Conservation (phyloP, 345 rosid species). For the Moringa oleifera region DNA sequence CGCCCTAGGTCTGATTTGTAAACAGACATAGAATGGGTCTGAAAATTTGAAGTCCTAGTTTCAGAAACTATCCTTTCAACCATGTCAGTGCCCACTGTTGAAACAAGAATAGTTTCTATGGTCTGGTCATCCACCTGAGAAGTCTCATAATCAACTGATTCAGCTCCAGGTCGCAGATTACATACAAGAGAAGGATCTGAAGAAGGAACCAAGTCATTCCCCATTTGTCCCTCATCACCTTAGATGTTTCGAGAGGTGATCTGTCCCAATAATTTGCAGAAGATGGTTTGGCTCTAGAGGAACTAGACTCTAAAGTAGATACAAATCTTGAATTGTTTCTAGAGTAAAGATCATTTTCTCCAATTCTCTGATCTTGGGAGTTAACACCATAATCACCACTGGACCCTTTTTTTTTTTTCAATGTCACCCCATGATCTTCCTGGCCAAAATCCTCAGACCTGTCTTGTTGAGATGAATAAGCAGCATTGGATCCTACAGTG, state of each 20-base stretch:
- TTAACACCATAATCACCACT: not conserved
- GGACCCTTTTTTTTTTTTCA: not conserved
- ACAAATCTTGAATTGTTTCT: conserved; percentile 4
- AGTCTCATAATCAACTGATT: not conserved
- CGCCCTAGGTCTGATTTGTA: conserved; percentile 9
- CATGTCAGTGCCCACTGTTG: conserved; percentile 6
- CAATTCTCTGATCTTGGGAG: not conserved
- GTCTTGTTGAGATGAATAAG: conserved; percentile 5
- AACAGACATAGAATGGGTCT: conserved; percentile 7
- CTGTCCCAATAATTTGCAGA: conserved; percentile 16
- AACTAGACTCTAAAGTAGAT: conserved; percentile 5
- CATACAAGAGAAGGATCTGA: not conserved
- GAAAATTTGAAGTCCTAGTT: conserved; percentile 5
- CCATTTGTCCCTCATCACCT: conserved; percentile 7
- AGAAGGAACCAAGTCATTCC: conserved; percentile 2
- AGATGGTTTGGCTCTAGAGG: conserved; percentile 9
- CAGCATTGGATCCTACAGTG: conserved; percentile 2
- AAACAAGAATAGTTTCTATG: conserved; percentile 6
- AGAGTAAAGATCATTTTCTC: not conserved
- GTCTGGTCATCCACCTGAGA: conserved; percentile 3
- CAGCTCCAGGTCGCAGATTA: not conserved
- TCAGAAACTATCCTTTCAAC: conserved; percentile 7
- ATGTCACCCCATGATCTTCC: too few relatives aligned
- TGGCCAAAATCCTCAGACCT: not conserved
- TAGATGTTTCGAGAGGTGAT: conserved; percentile 2